A percentile compares a stretch with the other conserved stretches of the same genome.
These are phyloP conservation scores for Suhomyces bribrorum DNA, from an alignment of 1,139 yeast genomes.

Conservation along the genomic window DNA sequence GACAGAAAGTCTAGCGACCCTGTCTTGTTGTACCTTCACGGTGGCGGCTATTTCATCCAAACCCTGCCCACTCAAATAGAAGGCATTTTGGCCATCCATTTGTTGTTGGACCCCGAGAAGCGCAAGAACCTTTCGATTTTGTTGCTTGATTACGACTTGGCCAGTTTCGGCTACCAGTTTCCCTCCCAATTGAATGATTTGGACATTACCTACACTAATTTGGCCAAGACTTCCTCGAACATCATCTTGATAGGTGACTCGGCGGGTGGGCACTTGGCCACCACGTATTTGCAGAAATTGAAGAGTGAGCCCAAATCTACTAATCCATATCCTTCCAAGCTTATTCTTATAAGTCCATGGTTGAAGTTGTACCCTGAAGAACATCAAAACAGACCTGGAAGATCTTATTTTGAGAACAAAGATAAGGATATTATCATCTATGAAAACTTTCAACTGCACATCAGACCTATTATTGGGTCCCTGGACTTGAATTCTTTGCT, in stretches of 20 bases:
- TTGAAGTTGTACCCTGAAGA: constrained; percentile 23
- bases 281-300: constrained; percentile 32
- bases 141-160: constrained; percentile 42
- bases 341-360: constrained; percentile 46
- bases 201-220: constrained; percentile 29
- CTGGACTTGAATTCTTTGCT: constrained; percentile 17
- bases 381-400: constrained; percentile 25
- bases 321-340: constrained; percentile 31
- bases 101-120: constrained; percentile 29
- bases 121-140: constrained; percentile 32
- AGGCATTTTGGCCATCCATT: constrained; percentile 31
- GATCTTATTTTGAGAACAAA: constrained; percentile 38
- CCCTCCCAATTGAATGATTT: constrained; percentile 42
- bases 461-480: constrained; percentile 25
- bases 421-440: constrained; percentile 35
- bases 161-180: constrained; percentile 30
- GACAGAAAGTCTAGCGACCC: constrained; percentile 35
- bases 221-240: constrained; percentile 31
- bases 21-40: constrained; percentile 40
- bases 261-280: constrained; percentile 43
- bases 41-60: constrained; percentile 46
- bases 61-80: constrained; percentile 37
- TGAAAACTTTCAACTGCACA: constrained; percentile 34
- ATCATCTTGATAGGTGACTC: constrained; percentile 43
- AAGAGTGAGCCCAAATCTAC: constrained; percentile 11